A percentile compares a stretch with the other conserved stretches of the same genome.
phyloP scores from a whole-genome alignment of 2,329 filamentous ascomycete genomes.

The Arachnomyces sp. region DNA sequence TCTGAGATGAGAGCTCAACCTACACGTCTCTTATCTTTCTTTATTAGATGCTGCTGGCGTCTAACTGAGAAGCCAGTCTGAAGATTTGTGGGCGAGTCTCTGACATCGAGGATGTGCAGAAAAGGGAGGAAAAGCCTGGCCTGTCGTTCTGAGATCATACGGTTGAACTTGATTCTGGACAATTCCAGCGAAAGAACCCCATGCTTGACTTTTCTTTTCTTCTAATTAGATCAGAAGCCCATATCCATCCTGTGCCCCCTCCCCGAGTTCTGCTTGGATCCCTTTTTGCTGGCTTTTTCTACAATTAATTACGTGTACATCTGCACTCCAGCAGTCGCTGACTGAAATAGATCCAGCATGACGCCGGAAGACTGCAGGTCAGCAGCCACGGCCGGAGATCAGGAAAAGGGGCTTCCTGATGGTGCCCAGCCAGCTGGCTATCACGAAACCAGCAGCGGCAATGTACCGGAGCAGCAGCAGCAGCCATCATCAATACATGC shows the following conservation, averaged over 20 bases:
- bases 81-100: not conserved
- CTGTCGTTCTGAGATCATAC: slow-evolving; percentile 37
- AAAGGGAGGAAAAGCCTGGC: not conserved
- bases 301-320: too few relatives aligned
- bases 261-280: too few relatives aligned
- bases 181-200: slow-evolving; percentile 40
- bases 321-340: not conserved
- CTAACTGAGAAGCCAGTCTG: not conserved
- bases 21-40: not conserved
- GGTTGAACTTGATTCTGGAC: slow-evolving; percentile 40
- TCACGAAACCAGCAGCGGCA: slow-evolving; percentile 10
- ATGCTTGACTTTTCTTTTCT: slow-evolving; percentile 26
- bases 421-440: not conserved
- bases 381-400: too few relatives aligned
- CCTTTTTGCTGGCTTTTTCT: too few relatives aligned
- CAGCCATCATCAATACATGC: slow-evolving; percentile 9
- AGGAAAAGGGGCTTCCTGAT: too few relatives aligned
- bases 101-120: too few relatives aligned
- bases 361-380: slow-evolving; percentile 15
- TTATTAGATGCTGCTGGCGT: not conserved
- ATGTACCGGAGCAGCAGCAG: slow-evolving; percentile 6
- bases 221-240: not conserved
- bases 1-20: not conserved
- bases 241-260: too few relatives aligned
- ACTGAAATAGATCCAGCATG: slow-evolving; percentile 23